These are phyloP conservation scores for Chaetomiaceae sp. DNA, from an alignment of 2,329 filamentous ascomycete species.

Conservation along the genomic window DNA sequence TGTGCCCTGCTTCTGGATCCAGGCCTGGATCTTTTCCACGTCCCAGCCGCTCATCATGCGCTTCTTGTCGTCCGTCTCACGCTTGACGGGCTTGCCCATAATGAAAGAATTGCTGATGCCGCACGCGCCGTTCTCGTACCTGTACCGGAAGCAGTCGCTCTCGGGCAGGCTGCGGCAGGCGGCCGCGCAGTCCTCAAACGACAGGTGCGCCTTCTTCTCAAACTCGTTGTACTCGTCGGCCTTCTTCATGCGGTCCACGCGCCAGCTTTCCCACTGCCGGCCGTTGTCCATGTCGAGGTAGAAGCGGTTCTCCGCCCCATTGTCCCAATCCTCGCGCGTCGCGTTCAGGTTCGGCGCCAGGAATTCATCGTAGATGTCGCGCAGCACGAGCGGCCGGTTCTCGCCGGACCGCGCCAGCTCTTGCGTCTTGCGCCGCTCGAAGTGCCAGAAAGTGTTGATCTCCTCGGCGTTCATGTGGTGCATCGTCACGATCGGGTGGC, in stretches of 20 bases:
- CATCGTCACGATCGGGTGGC: conserved; percentile 51
- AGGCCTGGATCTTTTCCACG: conserved; percentile 35
- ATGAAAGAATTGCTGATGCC: conserved; percentile 31
- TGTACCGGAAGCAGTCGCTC: conserved; percentile 37
- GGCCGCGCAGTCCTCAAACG: conserved; percentile 37
- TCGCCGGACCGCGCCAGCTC: conserved; percentile 14
- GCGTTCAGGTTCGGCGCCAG: conserved; percentile 35
- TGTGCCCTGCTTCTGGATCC: conserved; percentile 33
- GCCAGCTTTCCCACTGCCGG: conserved; percentile 28
- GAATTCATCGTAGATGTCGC: conserved; percentile 44
- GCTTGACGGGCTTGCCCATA: conserved; percentile 35
- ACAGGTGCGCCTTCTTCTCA: conserved; percentile 38
- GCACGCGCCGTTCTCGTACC: conserved; percentile 36
- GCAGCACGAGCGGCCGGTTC: conserved; percentile 35
- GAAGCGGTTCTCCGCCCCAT: conserved; percentile 39
- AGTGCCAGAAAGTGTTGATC: conserved; percentile 45
- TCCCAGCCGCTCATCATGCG: conserved; percentile 37
- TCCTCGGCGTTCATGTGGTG: conserved; percentile 48
- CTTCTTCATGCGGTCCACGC: conserved; percentile 30
- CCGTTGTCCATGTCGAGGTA: conserved; percentile 34
- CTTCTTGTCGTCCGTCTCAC: conserved; percentile 26
- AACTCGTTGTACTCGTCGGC: conserved; percentile 28
- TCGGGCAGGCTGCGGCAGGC: conserved; percentile 36
- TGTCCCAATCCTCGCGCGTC: conserved; percentile 46
- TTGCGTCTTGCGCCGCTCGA: conserved; percentile 39